Evolutionary conservation across 2,329 filamentous ascomycete genomes (phyloP).

Genomic region (Xylariaceae sp.): DNA sequence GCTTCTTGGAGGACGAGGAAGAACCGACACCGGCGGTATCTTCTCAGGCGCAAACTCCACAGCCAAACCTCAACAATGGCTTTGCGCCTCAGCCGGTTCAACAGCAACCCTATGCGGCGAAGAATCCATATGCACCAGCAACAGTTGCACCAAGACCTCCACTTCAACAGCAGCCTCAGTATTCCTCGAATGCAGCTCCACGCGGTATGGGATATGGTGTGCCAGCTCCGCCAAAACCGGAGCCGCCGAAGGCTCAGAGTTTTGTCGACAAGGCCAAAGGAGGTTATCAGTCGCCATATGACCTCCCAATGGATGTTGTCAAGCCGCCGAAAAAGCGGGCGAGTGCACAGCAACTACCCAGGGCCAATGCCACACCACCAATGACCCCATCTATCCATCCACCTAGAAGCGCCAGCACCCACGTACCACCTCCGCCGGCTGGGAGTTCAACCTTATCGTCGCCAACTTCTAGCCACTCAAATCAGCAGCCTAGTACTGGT

Average conservation of each 20-base stretch:
- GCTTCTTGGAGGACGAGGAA: constrained; percentile 69
- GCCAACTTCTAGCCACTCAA: constrained; percentile 37
- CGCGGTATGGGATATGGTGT: constrained; percentile 36
- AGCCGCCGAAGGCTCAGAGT: constrained; percentile 62
- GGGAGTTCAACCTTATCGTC: constrained; percentile 28
- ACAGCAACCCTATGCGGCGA: constrained; percentile 21
- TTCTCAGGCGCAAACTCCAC: constrained; percentile 22
- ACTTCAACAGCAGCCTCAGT: constrained; percentile 26
- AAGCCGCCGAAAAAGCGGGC: constrained; percentile 64
- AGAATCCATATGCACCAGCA: constrained; percentile 46
- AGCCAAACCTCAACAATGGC: constrained; percentile 31
- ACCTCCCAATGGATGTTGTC: constrained; percentile 83
- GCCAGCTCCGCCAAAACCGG: constrained; percentile 36
- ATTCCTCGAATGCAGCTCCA: constrained; percentile 28
- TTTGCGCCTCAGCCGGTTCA: constrained; percentile 32
- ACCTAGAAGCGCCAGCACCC: constrained; percentile 59
- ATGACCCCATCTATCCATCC: constrained; percentile 47
- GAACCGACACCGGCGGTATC: constrained; percentile 29
- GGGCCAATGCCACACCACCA: constrained; percentile 32
- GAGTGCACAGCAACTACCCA: constrained; percentile 52
- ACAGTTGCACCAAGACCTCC: constrained; percentile 32
- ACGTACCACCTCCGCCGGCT: constrained; percentile 30
- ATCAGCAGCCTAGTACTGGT: constrained; percentile 30
- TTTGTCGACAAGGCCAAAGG: constrained; percentile 88
- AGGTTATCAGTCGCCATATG: constrained; percentile 90